Evolutionary conservation across 495 filamentous ascomycete species (phyloP).

Genomic region (Hypoxylon fragiforme): DNA sequence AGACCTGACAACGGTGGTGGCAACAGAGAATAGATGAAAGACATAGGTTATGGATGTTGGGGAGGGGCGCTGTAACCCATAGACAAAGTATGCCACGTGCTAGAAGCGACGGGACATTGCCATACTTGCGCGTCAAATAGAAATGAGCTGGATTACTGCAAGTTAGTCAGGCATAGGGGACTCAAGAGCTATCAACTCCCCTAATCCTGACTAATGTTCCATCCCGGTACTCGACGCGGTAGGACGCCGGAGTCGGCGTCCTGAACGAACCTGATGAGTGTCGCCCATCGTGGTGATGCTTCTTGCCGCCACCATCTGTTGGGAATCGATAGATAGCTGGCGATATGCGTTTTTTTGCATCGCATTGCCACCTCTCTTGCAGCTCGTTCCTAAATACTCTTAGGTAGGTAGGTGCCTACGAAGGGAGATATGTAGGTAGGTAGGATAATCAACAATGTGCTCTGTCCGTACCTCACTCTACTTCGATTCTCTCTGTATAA

Average conservation of each 20-base stretch:
- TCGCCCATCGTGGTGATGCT: not conserved
- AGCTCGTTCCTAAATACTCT: no score
- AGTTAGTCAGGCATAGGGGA: not conserved
- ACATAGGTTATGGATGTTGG: not conserved
- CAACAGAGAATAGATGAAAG: not conserved
- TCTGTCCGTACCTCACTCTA: not conserved
- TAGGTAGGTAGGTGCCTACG: no score
- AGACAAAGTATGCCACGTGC: constrained; percentile 17
- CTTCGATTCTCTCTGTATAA: constrained; percentile 1
- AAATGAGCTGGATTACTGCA: not conserved
- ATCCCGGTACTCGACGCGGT: constrained; percentile 21
- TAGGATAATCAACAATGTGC: constrained; percentile 1
- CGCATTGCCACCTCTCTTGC: no score
- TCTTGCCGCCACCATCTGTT: not conserved
- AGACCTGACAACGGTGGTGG: not conserved
- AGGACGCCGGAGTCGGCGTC: constrained; percentile 25
- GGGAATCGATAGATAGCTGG: no score
- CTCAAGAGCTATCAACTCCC: constrained; percentile 4
- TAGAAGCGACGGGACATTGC: constrained; percentile 5
- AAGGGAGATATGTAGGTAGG: no score
- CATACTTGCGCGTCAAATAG: constrained; percentile 23
- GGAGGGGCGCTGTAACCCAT: constrained; percentile 17
- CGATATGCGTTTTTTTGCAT: no score
- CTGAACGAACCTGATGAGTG: not conserved
- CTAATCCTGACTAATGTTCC: constrained; percentile 19